Base-by-base conservation (phyloP, 2,329 filamentous ascomycete genomes). In the Cyphellophora europaea region DNA sequence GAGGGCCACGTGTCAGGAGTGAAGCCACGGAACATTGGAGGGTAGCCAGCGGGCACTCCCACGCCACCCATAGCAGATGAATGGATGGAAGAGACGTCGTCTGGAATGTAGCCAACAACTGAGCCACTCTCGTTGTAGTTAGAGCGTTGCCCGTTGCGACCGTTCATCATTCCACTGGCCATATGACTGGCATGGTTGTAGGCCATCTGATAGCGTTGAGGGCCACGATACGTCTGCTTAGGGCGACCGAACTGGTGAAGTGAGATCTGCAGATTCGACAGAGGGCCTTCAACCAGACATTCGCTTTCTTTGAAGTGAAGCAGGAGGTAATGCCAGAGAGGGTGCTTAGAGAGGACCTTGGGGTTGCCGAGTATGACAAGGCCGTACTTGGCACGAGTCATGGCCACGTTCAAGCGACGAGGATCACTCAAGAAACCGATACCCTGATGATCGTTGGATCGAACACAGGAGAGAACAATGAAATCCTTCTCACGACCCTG, bases 401-500 rank as follows among this genome's bases (percentile, higher is more conserved):
- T 72, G 25, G 89, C 91, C 14, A 98, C 91, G 55, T 98, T 98
- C 52, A 98, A 77, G 70, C 91, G 89, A 47, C 91, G 85, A 34
- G 91, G 91, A 51, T 98, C 91, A 41, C 88, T 96, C 68, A 98
- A 69, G 75, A 98, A 98, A 63, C 91, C 91, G 51, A 98, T 98
- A 48, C 91, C 91, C 59, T 98, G 91, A 58, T 96, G 93, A 52
- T 98, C 91, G 57, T 98, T 98, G 56, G 89, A 96, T 55, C 91
- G 85, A 33, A 98, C 91, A 55, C 91, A 98, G 42, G 91, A 96
- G 19, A 98, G 70, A 25, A 98, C 88, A 52, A 98, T 98, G 53
- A 94, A 98, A 56, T 98, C 91, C 66, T 98, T 98, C 64, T 98
- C 91, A 67, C 91, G 82, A 34, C 91, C 91, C 57, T 98, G 91